These are phyloP conservation scores for Xylaria venustula DNA, from an alignment of 495 filamentous ascomycete genomes.

Conservation along the genomic window DNA sequence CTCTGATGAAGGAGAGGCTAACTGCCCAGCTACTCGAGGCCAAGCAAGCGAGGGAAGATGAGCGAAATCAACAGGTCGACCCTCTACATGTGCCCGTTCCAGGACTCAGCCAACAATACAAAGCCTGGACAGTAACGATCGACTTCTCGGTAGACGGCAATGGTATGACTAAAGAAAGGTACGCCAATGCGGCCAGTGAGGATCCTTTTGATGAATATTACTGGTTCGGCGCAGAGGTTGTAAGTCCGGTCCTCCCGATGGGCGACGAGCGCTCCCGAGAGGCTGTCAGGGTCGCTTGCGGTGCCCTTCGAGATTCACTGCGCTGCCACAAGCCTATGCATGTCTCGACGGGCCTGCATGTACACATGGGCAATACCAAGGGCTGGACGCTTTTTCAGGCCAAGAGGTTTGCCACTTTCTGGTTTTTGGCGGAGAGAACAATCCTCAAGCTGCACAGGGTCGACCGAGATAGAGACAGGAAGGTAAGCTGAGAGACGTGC, in stretches of 20 bases:
- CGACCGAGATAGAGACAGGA: slow-evolving; percentile 9
- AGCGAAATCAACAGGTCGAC: slow-evolving; percentile 2
- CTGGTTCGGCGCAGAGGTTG: slow-evolving; percentile 23
- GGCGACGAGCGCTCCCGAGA: not conserved
- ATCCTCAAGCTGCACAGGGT: slow-evolving; percentile 17
- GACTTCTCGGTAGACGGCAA: slow-evolving; percentile 16
- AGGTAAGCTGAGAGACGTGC: not conserved
- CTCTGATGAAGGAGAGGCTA: not conserved
- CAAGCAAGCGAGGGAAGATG: slow-evolving; percentile 2
- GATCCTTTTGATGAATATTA: slow-evolving; percentile 5
- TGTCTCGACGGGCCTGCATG: slow-evolving; percentile 18
- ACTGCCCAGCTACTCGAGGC: not conserved
- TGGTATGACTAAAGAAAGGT: slow-evolving; percentile 11
- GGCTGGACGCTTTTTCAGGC: slow-evolving; percentile 21
- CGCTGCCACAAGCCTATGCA: slow-evolving; percentile 27
- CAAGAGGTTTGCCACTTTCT: slow-evolving; percentile 22
- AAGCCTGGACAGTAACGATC: slow-evolving; percentile 14
- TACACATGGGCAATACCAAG: slow-evolving; percentile 22
- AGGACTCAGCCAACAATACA: slow-evolving; percentile 6
- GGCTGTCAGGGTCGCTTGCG: slow-evolving; percentile 11
- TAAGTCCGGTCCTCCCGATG: slow-evolving; percentile 13
- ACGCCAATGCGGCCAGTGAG: not conserved
- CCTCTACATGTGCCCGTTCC: slow-evolving; percentile 7
- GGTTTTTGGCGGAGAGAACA: slow-evolving; percentile 12
- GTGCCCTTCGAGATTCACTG: slow-evolving; percentile 10